phyloP scores from a whole-genome alignment of 345 rosid genomes.

The Ceriops decandra region DNA sequence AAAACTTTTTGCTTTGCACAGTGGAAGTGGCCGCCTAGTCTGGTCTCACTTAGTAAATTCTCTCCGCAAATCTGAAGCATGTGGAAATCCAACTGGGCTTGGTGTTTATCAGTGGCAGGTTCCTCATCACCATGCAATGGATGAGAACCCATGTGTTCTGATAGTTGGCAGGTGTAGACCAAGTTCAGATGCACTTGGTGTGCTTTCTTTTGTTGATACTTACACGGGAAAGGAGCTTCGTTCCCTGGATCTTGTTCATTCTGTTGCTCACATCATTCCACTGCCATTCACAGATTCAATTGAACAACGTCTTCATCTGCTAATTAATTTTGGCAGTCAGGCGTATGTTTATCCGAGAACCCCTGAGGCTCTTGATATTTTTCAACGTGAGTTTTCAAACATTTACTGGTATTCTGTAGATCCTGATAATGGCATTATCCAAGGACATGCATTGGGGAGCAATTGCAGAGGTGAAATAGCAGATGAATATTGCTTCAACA shows the following conservation, averaged over 20 bases:
- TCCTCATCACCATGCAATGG: conserved; percentile 98
- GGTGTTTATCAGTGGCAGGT: conserved; percentile 86
- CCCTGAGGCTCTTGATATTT: conserved; percentile 60
- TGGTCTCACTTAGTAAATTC: conserved; percentile 80
- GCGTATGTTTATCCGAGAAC: conserved; percentile 87
- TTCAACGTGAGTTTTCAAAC: conserved; percentile 64
- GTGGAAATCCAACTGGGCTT: conserved; percentile 54
- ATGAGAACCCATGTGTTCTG: conserved; percentile 86
- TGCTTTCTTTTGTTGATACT: conserved; percentile 80
- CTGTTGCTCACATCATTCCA: conserved; percentile 76
- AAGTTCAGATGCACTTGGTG: conserved; percentile 54
- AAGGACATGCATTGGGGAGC: conserved; percentile 71
- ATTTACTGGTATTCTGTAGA: conserved; percentile 89
- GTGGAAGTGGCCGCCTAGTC: conserved; percentile 90
- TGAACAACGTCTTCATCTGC: conserved; percentile 86
- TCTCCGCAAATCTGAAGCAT: conserved; percentile 55
- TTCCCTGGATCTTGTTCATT: conserved; percentile 55
- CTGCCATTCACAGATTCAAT: conserved; percentile 81
- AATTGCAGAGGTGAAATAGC: conserved; percentile 48
- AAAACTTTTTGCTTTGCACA: conserved; percentile 85
- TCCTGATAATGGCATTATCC: conserved; percentile 58
- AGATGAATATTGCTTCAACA: conserved; percentile 76
- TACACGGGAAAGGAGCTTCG: conserved; percentile 76
- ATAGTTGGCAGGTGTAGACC: conserved; percentile 69
- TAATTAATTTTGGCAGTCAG: conserved; percentile 54